A percentile compares a stretch with the other conserved stretches of the same genome.
phyloP scores from a whole-genome alignment of 306 rosid genomes.

The Pueraria montana region DNA sequence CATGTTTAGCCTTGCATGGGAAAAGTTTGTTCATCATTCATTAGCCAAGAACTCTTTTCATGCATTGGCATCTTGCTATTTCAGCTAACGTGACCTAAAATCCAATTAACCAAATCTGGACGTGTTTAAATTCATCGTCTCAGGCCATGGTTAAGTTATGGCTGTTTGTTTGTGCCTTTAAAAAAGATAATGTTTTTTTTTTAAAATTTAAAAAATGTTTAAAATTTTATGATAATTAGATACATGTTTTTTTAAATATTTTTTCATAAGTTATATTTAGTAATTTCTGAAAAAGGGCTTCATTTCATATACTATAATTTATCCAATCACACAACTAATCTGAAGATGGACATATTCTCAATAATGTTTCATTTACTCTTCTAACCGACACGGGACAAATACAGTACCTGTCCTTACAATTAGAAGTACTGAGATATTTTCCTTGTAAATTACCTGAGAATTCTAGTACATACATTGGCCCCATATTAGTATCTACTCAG shows the following conservation, averaged over 20 bases:
- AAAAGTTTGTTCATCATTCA: conserved; percentile 31
- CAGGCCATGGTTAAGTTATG: conserved; percentile 23
- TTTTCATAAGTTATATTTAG: not conserved
- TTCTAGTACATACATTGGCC: conserved; percentile 25
- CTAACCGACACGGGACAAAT: conserved; percentile 35
- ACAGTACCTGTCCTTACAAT: conserved; percentile 48
- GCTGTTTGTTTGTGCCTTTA: not conserved
- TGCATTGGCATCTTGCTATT: conserved; percentile 42
- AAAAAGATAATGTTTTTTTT: not conserved
- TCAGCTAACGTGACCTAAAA: conserved; percentile 35
- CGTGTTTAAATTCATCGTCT: conserved; percentile 36
- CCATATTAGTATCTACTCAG: conserved; percentile 41
- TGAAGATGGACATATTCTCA: conserved; percentile 29
- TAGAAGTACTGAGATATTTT: conserved; percentile 35
- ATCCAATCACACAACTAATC: not conserved
- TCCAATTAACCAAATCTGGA: conserved; percentile 33
- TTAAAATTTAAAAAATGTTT: too few relatives aligned
- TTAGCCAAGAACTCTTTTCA: conserved; percentile 23
- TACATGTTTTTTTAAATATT: too few relatives aligned
- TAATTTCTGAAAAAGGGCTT: too few relatives aligned
- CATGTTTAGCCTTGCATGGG: conserved; percentile 50
- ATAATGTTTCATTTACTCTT: conserved; percentile 39
- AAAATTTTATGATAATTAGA: too few relatives aligned
- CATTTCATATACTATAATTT: not conserved
- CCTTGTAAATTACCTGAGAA: conserved; percentile 20